phyloP scores from a whole-genome alignment of 306 rosid species.

The Crotalaria pallida region DNA sequence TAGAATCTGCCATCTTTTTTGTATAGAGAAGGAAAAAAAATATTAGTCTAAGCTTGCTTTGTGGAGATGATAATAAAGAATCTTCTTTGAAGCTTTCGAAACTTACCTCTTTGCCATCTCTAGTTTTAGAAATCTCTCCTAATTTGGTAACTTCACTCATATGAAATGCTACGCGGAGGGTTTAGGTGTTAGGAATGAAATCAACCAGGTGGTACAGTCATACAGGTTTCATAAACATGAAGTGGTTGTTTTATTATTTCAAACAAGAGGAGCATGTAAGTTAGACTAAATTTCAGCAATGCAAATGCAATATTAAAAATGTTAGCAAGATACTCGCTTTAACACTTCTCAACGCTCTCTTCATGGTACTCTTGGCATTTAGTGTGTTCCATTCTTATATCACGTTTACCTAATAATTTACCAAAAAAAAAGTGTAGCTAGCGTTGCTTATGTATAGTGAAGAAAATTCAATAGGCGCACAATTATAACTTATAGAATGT shows the following conservation, averaged over 20 bases:
- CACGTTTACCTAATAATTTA: no score
- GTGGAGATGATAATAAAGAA: neutral
- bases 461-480: neutral
- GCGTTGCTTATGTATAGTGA: neutral
- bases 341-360: no score
- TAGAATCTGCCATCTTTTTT: no score
- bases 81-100: neutral
- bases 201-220: neutral
- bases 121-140: neutral
- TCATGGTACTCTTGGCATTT: no score
- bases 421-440: no score
- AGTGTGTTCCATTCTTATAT: no score
- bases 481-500: neutral
- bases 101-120: neutral
- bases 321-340: no score
- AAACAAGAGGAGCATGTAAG: neutral
- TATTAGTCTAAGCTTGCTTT: neutral
- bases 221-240: neutral
- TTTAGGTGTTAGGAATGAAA: neutral
- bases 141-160: neutral
- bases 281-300: neutral
- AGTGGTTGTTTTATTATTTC: neutral
- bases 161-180: neutral
- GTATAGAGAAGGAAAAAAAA: neutral
- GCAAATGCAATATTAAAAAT: neutral